Evolutionary conservation across 2,329 filamentous ascomycete genomes (phyloP).

Genomic region (Madurella fahalii): DNA sequence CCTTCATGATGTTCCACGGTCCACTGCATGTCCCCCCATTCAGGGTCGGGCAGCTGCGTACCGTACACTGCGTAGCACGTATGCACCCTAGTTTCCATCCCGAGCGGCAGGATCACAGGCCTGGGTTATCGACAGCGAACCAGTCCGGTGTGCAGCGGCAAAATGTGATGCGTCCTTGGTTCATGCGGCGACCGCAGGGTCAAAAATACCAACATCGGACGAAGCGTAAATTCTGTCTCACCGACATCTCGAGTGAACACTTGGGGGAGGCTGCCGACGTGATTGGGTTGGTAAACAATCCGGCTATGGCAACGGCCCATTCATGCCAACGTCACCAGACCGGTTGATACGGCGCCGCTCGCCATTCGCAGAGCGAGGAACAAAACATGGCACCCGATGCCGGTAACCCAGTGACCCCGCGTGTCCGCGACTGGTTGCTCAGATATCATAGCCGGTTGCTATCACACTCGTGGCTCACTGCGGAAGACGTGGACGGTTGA

Average conservation of each 20-base stretch:
- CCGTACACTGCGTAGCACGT: no score
- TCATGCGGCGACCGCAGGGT: constrained; percentile 18
- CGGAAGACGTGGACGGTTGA: background rate
- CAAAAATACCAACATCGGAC: background rate
- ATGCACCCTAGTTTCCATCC: constrained; percentile 3
- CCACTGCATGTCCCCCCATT: background rate
- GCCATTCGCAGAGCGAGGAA: background rate
- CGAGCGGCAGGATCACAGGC: constrained; percentile 15
- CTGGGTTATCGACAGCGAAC: constrained; percentile 9
- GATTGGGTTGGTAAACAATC: constrained; percentile 18
- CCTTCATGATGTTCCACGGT: background rate
- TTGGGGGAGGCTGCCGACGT: background rate
- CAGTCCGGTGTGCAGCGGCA: constrained; percentile 18
- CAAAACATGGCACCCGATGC: no score
- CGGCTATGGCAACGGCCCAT: constrained; percentile 17
- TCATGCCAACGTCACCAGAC: constrained; percentile 5
- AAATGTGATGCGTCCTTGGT: constrained; percentile 15
- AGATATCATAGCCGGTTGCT: background rate
- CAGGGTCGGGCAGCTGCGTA: background rate
- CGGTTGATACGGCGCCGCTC: constrained; percentile 2
- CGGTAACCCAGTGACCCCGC: background rate
- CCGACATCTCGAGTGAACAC: constrained; percentile 4
- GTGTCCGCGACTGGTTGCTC: background rate
- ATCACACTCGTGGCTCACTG: background rate
- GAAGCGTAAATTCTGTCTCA: constrained; percentile 10